Evolutionary conservation across 352 stramenopile species (phyloP), one percentile per base, ranked within the genome.

Genomic region (Phytopythium montanum): DNA sequence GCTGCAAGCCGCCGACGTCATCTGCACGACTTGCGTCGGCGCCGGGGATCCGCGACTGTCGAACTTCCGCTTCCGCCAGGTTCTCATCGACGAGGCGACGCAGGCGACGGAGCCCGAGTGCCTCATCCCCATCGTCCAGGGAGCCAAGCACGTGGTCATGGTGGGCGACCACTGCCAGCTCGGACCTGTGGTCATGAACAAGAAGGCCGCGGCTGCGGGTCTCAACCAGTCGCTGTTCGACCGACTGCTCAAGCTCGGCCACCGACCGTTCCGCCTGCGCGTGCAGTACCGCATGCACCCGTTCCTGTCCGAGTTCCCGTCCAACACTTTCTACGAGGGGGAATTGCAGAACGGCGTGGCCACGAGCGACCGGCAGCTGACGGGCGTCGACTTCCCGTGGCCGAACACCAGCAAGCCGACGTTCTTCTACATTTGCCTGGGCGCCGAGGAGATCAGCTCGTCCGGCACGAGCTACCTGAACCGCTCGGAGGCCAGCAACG

Each of bases 241-340:
- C 66, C 93, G 98, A 13, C 75, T 99, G 7, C 81, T 99, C 12
- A 75, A 95, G 59, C 89, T 99, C 31, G 95, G 97, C 54, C 88
- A 98, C 62, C 92, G 94, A 38, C 97, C 97, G 13, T 98, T 99
- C 69, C 95, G 97, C 41, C 88, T 99, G 16, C 88, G 97, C 51
- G 96, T 99, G 7, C 98, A 99, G 74, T 99, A 99, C 77, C 95
- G 98, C 36, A 99, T 99, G 97, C 98, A 99, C 62, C 98, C 98
- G 19, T 97, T 92, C 58, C 74, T 99, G 50, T 99, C 95, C 0
- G 97, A 99, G 73, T 99, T 99, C 65, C 97, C 97, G 6, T 99
- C 96, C 12, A 99, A 99, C 64, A 98, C 96, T 66, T 99, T 99
- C 66, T 99, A 99, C 68, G 97, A 99, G 70, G 98, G 98, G 51